Evolutionary conservation across 2,329 filamentous ascomycete species (phyloP), one percentile per base, ranked within the genome.

Genomic region (Clarireedia homoeocarpa): DNA sequence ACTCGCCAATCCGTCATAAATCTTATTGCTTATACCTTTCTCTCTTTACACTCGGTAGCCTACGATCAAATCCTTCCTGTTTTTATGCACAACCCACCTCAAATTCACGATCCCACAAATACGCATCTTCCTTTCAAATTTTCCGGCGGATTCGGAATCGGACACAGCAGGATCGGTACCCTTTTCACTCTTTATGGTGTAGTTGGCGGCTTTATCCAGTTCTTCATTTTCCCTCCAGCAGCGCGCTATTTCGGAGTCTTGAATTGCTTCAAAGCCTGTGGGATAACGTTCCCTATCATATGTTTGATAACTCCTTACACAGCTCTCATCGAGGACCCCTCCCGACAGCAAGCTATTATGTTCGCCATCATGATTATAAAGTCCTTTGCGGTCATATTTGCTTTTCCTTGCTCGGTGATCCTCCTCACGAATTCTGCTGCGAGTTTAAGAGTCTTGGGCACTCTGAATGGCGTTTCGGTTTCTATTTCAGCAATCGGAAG

Each of bases 51-150:
- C 71, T 85, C 83, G 0, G 83, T 95, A 40, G 85, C 89, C 0
- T 96, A 85, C 67, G 92, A 97, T 71, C 91, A 95, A 67, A 77
- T 92, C 2, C 80, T 97, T 1, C 88, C 91, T 3, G 89, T 96
- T 0, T 95, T 95, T 70, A 80, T 96, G 66, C 88, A 95, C 71
- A 86, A 89, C 61, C 86, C 87, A 0, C 71, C 71, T 1, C 77
- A 84, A 63, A 67, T 77, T 4, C 71, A 75, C 4, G 71, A 80
- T 0, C 73, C 79, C 0, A 74, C 83, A 10, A 82, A 82, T 65
- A 81, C 77, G 0, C 73, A 76, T 2, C 77, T 89, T 0, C 91
- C 91, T 0, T 85, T 96, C 66, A 86, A 88, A 66, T 96, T 96
- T 66, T 78, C 80, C 2, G 86, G 89, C 39, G 91, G 91, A 0